Percentiles rank a stretch among this genome's conserved stretches.
phyloP scores from a whole-genome alignment of 768 basidiomycete species.

The Sarcodon aspratus region DNA sequence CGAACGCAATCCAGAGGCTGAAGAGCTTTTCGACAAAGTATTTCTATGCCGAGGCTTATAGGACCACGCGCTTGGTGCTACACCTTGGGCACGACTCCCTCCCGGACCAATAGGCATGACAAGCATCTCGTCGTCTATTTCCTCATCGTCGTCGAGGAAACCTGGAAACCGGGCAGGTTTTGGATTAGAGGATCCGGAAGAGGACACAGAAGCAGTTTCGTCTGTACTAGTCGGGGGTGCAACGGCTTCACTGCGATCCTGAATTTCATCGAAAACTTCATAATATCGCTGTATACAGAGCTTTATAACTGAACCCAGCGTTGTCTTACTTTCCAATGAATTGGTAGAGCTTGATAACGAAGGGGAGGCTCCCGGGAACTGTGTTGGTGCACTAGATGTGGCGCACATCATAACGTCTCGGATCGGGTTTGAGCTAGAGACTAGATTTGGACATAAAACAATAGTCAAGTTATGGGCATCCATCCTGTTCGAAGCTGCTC shows the following conservation, averaged over 20 bases:
- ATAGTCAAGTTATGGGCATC: constrained; percentile 75
- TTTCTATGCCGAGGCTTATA: not conserved
- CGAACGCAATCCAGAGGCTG: constrained; percentile 17
- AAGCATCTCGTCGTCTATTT: constrained; percentile 65
- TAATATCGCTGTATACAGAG: constrained; percentile 77
- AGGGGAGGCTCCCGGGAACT: constrained; percentile 9
- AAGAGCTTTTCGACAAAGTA: not conserved
- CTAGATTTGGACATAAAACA: constrained; percentile 71
- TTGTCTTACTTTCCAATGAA: constrained; percentile 38
- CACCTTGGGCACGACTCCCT: not conserved
- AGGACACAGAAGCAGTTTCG: constrained; percentile 6
- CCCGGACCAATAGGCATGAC: constrained; percentile 57
- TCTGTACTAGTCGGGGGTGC: constrained; percentile 2
- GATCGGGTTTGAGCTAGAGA: constrained; percentile 54
- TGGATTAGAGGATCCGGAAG: constrained; percentile 3
- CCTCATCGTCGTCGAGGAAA: constrained; percentile 49
- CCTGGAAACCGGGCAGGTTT: not conserved
- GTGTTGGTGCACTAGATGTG: constrained; percentile 37
- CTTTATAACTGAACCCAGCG: constrained; percentile 61
- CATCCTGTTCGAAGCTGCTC: constrained; percentile 62
- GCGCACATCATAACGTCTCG: constrained; percentile 68
- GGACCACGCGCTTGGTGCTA: constrained; percentile 25
- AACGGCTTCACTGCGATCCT: constrained; percentile 53
- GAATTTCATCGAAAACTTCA: constrained; percentile 78
- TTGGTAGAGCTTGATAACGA: constrained; percentile 9